Conservation (phyloP, 2,329 filamentous ascomycete species). For the Fusarium buxicola region DNA sequence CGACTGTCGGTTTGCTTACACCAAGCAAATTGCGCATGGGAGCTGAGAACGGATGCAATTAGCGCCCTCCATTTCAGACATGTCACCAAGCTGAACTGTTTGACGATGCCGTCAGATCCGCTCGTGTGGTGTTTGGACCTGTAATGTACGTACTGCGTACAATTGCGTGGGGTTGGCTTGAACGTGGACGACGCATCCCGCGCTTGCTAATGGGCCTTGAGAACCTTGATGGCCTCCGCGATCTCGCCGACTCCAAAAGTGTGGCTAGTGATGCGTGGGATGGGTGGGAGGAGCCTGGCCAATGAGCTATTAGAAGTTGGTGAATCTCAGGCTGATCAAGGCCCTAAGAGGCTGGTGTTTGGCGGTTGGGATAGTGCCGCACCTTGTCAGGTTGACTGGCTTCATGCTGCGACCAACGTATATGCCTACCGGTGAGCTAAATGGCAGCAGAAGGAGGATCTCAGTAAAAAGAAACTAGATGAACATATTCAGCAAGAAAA, state of each 20-base stretch:
- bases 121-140: conserved; percentile 12
- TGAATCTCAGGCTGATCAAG: conserved; percentile 2
- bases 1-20: conserved; percentile 1
- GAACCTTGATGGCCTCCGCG: conserved; percentile 46
- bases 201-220: conserved; percentile 21
- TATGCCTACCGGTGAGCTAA: not conserved
- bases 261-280: conserved; percentile 35
- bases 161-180: conserved; percentile 22
- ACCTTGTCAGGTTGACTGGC: conserved; percentile 1
- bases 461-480: no score
- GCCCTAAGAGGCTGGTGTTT: conserved; percentile 15
- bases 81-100: conserved; percentile 1
- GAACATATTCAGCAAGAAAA: no score
- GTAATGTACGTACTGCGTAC: no score
- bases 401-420: no score
- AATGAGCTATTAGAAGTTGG: conserved; percentile 19
- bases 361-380: conserved; percentile 30
- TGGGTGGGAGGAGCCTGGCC: conserved; percentile 10
- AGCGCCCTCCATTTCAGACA: conserved; percentile 1
- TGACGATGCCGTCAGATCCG: conserved; percentile 42
- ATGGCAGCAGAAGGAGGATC: not conserved
- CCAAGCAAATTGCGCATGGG: not conserved
- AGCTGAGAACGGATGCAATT: conserved; percentile 9
- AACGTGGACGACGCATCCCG: conserved; percentile 18
- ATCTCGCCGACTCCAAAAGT: conserved; percentile 11